Percentiles rank a stretch among this genome's conserved stretches.
Evolutionary conservation across 2,329 filamentous ascomycete genomes (phyloP).

Genomic region (Colletotrichum eleusines): DNA sequence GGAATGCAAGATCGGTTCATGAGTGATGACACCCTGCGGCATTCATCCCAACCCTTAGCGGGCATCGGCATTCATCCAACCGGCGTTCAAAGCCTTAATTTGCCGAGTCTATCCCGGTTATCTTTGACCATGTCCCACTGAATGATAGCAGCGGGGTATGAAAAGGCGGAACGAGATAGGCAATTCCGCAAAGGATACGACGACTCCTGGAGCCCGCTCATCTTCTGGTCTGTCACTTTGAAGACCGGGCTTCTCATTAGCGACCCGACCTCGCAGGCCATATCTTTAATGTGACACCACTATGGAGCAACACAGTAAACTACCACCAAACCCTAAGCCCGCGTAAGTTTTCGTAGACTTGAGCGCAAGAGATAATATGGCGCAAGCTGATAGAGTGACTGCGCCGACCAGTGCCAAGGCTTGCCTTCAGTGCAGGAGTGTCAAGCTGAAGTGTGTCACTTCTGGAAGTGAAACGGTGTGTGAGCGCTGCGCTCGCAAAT

Average conservation of each 20-base stretch:
- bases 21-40: neutral
- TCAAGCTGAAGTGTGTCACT: slow-evolving; percentile 55
- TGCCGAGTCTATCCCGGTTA: slow-evolving; percentile 5
- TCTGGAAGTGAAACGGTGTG: slow-evolving; percentile 46
- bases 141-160: slow-evolving; percentile 1
- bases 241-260: neutral
- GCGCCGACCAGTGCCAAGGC: slow-evolving; percentile 44
- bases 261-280: neutral
- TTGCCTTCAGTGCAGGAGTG: slow-evolving; percentile 53
- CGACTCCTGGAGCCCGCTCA: neutral
- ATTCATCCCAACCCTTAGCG: neutral
- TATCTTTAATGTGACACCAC: neutral
- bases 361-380: neutral
- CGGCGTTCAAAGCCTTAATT: neutral
- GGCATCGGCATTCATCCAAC: slow-evolving; percentile 1
- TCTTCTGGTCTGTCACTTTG: neutral
- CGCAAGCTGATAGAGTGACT: neutral
- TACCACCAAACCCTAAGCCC: neutral
- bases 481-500: slow-evolving; percentile 53
- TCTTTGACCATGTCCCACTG: neutral
- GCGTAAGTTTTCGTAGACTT: slow-evolving; percentile 1
- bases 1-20: neutral
- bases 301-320: neutral
- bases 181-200: neutral
- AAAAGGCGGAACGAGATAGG: slow-evolving; percentile 13